Percentiles rank a stretch among this genome's conserved stretches.
phyloP scores from a whole-genome alignment of 371 early-diverging fungal genomes.

The Lichtheimia hyalospora region DNA sequence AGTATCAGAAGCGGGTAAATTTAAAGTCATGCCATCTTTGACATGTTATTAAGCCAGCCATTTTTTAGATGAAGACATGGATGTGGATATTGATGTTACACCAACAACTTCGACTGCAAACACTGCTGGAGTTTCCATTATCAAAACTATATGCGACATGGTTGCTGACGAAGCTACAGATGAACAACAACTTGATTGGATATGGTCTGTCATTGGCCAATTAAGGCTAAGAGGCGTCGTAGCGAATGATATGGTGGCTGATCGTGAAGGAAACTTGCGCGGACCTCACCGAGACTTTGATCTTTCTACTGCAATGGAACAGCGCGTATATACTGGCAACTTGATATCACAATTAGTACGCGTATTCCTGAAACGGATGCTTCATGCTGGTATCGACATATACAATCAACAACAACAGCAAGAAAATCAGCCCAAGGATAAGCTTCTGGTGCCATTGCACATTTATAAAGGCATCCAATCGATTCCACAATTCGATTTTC shows the following conservation, averaged over 20 bases:
- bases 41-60: background rate
- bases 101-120: background rate
- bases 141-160: conserved; percentile 1
- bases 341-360: conserved; percentile 27
- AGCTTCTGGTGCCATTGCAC: conserved; percentile 53
- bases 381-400: conserved; percentile 23
- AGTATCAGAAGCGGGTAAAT: conserved; percentile 26
- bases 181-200: conserved; percentile 44
- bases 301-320: conserved; percentile 33
- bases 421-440: conserved; percentile 24
- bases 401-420: conserved; percentile 11
- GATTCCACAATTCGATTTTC: conserved; percentile 50
- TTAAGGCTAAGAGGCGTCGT: conserved; percentile 34
- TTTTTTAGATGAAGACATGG: conserved; percentile 35
- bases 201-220: conserved; percentile 44
- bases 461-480: conserved; percentile 47
- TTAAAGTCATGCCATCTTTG: background rate
- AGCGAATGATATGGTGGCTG: conserved; percentile 40
- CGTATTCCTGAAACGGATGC: conserved; percentile 28
- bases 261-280: conserved; percentile 34
- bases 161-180: conserved; percentile 10
- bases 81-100: conserved; percentile 32
- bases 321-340: conserved; percentile 36
- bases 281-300: conserved; percentile 25
- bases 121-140: background rate